phyloP scores from a whole-genome alignment of 2,329 filamentous ascomycete species.

The Aspergillus sp. region DNA sequence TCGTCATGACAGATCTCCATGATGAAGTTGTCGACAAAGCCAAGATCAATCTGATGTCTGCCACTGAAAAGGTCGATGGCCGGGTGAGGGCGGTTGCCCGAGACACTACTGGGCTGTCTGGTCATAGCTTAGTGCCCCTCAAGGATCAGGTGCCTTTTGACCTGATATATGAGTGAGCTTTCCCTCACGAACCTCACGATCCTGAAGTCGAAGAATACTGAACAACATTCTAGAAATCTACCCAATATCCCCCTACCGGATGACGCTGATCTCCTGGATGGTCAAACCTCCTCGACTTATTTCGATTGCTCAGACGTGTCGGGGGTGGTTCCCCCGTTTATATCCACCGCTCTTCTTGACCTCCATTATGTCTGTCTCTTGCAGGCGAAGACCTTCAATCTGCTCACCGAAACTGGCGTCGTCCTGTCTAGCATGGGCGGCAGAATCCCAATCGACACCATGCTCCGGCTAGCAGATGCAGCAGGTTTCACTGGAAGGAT shows the following conservation, averaged over 20 bases:
- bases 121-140: neutral
- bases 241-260: constrained; percentile 1
- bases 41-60: neutral
- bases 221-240: neutral
- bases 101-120: neutral
- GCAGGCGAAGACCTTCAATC: neutral
- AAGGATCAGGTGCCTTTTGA: neutral
- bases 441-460: neutral
- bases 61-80: neutral
- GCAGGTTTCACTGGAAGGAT: neutral
- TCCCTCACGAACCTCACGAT: neutral
- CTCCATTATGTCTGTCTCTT: neutral
- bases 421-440: neutral
- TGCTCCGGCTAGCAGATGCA: neutral
- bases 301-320: neutral
- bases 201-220: neutral
- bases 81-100: neutral
- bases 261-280: neutral
- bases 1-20: neutral
- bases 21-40: neutral
- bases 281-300: neutral
- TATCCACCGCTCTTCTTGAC: neutral
- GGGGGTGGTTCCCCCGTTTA: neutral
- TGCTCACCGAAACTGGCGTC: neutral
- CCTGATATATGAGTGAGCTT: neutral